These are phyloP conservation scores for Ophidiomyces ophidiicola DNA, from an alignment of 2,329 filamentous ascomycete species.

Conservation along the genomic window DNA sequence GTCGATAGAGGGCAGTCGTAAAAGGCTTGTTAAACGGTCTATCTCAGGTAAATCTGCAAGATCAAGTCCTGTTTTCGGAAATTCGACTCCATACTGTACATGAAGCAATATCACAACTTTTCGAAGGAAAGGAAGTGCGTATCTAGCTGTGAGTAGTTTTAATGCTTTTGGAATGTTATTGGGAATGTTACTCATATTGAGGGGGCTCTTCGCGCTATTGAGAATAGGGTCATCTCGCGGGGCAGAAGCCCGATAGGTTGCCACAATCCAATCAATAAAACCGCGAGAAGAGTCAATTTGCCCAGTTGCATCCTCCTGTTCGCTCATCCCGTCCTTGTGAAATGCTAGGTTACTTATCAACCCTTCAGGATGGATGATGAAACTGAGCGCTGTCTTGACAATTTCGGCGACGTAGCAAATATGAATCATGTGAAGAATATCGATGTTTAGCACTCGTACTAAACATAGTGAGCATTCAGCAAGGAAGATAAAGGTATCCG, in stretches of 20 bases:
- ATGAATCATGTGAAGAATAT: slow-evolving; percentile 66
- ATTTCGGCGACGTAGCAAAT: slow-evolving; percentile 87
- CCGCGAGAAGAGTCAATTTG: slow-evolving; percentile 18
- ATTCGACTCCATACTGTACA: slow-evolving; percentile 77
- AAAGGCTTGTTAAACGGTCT: slow-evolving; percentile 61
- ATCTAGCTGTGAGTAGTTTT: slow-evolving; percentile 51
- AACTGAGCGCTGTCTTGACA: slow-evolving; percentile 60
- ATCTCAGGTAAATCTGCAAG: slow-evolving; percentile 53
- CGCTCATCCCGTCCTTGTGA: slow-evolving; percentile 21
- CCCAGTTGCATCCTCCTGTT: neutral
- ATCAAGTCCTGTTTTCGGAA: slow-evolving; percentile 53
- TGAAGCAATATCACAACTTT: slow-evolving; percentile 76
- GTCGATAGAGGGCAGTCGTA: slow-evolving; percentile 66
- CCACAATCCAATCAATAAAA: slow-evolving; percentile 30
- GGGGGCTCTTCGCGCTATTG: neutral
- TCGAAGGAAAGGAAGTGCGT: slow-evolving; percentile 78
- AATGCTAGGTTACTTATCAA: slow-evolving; percentile 23
- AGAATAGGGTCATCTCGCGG: slow-evolving; percentile 1
- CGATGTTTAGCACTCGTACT: slow-evolving; percentile 53
- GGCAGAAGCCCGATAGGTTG: slow-evolving; percentile 13
- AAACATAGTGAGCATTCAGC: slow-evolving; percentile 65
- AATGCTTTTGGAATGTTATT: slow-evolving; percentile 21
- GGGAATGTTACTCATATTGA: slow-evolving; percentile 20
- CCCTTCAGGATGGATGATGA: slow-evolving; percentile 32
- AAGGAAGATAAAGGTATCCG: slow-evolving; percentile 48